Conservation (phyloP, 305 asterid species). For the Withania somnifera region DNA sequence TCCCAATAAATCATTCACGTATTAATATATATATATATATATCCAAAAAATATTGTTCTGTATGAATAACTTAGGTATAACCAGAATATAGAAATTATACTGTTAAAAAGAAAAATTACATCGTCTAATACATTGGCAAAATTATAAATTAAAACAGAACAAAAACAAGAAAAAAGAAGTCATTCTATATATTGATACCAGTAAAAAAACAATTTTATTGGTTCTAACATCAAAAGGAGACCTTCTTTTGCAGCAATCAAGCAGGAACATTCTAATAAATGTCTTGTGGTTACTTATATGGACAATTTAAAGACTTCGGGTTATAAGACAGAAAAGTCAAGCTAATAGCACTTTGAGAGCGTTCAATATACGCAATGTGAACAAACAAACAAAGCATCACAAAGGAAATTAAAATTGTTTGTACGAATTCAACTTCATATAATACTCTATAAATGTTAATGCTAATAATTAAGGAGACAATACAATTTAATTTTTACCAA, state of each 20-base stretch:
- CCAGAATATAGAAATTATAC: background rate
- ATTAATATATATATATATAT: no score
- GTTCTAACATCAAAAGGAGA: no score
- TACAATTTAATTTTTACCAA: background rate
- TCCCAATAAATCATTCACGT: background rate
- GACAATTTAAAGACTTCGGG: background rate
- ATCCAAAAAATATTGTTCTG: no score
- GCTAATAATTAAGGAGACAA: background rate
- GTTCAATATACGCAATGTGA: background rate
- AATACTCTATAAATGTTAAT: background rate
- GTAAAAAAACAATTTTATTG: no score
- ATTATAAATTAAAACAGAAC: no score
- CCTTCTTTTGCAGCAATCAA: no score
- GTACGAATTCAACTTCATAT: background rate
- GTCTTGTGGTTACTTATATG: background rate
- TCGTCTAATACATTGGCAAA: no score
- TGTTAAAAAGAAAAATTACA: background rate
- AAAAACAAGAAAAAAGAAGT: no score
- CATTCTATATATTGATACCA: no score
- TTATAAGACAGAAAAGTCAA: background rate
- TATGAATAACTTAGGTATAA: background rate
- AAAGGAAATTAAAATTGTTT: background rate
- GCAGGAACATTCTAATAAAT: background rate
- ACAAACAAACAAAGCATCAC: background rate
- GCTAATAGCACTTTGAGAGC: background rate